phyloP scores from a whole-genome alignment of 1,139 yeast genomes.

The Scheffersomyces titani region DNA sequence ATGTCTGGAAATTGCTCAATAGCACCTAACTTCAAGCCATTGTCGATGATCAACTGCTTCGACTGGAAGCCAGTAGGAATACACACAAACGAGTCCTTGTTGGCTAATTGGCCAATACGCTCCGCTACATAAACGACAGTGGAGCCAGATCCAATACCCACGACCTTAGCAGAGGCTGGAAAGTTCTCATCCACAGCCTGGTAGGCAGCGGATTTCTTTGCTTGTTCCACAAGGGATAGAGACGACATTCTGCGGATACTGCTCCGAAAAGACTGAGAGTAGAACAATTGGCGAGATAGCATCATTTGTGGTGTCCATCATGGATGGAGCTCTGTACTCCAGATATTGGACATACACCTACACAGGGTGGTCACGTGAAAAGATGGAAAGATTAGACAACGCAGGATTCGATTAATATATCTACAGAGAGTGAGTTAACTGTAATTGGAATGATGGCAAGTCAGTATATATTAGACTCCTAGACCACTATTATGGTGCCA shows the following conservation, averaged over 20 bases:
- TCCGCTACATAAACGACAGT: conserved; percentile 97
- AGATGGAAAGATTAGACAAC: not conserved
- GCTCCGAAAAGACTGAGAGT: not conserved
- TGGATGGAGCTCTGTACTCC: not conserved
- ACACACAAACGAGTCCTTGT: conserved; percentile 66
- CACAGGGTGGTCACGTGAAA: not conserved
- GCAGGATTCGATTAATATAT: not conserved
- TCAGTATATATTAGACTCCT: not conserved
- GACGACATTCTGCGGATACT: not conserved
- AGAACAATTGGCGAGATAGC: not conserved
- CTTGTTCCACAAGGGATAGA: conserved; percentile 51
- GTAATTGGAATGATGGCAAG: not conserved
- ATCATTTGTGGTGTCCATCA: not conserved
- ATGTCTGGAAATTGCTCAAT: conserved; percentile 79
- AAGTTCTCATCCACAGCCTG: conserved; percentile 90
- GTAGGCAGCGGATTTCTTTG: conserved; percentile 87
- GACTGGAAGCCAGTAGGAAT: conserved; percentile 98
- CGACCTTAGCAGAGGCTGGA: conserved; percentile 65
- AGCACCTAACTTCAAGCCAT: conserved; percentile 76
- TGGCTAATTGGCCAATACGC: conserved; percentile 71
- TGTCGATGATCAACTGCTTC: conserved; percentile 77
- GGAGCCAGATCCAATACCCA: conserved; percentile 96
- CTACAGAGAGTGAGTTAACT: not conserved
- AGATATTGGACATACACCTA: not conserved
- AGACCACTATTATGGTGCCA: not conserved